Base-by-base conservation (phyloP, 1,284 basidiomycete species). In the Athelia psychrophila region DNA sequence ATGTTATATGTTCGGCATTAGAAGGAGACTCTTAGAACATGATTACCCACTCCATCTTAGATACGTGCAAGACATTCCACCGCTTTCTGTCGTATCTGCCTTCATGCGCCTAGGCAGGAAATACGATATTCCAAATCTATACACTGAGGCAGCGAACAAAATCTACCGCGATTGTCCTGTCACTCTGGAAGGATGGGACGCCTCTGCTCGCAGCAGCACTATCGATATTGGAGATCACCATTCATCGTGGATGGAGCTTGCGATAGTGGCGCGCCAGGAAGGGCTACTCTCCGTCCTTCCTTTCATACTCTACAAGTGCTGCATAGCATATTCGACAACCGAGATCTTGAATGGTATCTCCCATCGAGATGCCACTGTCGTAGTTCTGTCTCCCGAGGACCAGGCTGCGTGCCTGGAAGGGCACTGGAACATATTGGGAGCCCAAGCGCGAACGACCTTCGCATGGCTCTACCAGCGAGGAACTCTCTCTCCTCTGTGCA, bases 71-170 rank as follows among this genome's bases (percentile, higher is more conserved):
- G n/a, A 42, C 8, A 67, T 19, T 56, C 61, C 0, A 52, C 73
- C 2, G 60, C 75, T 3, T 54, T 54, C 3, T 75, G 71, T 18
- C 52, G 58, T 73, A 9, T 53, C 64, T 2, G 73, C 73, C 1
- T 71, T 77, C 30, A 65, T 78, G 0, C 69, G 71, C 15, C 63
- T 78, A 24, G 70, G 70, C 60, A 73, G 72, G 6, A 78, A 78
- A 58, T 78, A 77, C 52, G 53, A 74, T 52, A 66, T 76, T 61
- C 62, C n/a, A 1, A 63, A 68, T 44, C 65, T 77, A 33, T 72
- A 75, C 20, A 62, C 64, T 30, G 68, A 70, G 16, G 74, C 72
- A 51, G 65, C 74, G 19, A 44, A 66, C 24, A 59, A 77, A 36
- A 63, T 77, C 33, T 58, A 60, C 10, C 50, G 60, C 20, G 66